Base-by-base conservation (phyloP, 306 rosid species). In the Vigna radiata region DNA sequence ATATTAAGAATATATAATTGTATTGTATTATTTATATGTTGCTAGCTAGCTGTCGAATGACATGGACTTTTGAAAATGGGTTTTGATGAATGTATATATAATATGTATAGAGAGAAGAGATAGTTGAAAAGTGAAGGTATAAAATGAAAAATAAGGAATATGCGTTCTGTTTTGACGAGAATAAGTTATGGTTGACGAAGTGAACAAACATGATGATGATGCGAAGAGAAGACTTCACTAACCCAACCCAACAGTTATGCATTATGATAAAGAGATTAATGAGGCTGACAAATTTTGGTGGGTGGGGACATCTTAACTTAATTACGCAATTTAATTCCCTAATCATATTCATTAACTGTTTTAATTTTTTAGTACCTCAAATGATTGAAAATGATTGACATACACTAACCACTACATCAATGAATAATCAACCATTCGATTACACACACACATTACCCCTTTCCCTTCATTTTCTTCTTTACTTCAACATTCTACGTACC, bases 361-460 rank as follows among this genome's bases (percentile, higher is more conserved):
- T 58, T 13, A 52, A 47, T 46, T 21, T 77, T 83, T 67, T 47
- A 79, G 79, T 56, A 27, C 77, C 36, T 54, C 80, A 65, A 87
- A 91, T 91, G 86, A 87, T 87, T 89, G 81, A 70, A 73, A 86
- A 92, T 87, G 87, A 87, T 89, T 89, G 76, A 83, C 69, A 53
- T 64, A 60, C 60, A 61, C 53, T 64, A 47, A 75, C 74, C 48
- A 85, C 69, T 77, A 75, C 83, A 85, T 85, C 44, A 44, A 73
- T 65, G 2, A 55, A 36, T 36, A 55, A 36, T 36, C 8, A 21
- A n/a, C 71, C 65, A 75, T 65, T 75, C 50, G 33, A 33, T 49
- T 75, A n/a, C 69, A 27, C n/a, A n/a, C n/a, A 21, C 17, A 64
- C 46, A 47, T 23, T 76, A 76, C 47, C 70, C 47, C 56, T 4